Base-by-base conservation (phyloP, 768 basidiomycete genomes). In the Infundibulicybe gibba region DNA sequence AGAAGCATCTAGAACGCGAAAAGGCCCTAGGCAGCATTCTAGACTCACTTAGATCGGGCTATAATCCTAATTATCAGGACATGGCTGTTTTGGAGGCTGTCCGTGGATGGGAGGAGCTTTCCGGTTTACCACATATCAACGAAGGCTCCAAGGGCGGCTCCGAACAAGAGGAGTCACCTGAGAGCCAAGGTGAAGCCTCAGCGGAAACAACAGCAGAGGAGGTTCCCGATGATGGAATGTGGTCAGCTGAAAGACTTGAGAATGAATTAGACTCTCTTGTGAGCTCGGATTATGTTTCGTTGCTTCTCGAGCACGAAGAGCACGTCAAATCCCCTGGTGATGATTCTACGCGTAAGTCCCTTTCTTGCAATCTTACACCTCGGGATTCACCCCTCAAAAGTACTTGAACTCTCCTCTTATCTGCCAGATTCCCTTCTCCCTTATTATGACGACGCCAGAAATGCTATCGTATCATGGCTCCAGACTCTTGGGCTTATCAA, bases 61-160 rank as follows among this genome's bases (percentile, higher is more conserved):
- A 97, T 69, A 99, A 99, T 63, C 95, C 95, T 13, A 99, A 99
- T 64, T 97, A 97, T 66, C 94, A 97, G 62, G 95, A 99, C 61
- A 98, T 99, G 95, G 94, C 93, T 2, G 95, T 98, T 41, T 79
- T 97, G 21, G 94, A 95, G 55, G 94, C 95, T 14, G 94, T 97
- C 13, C 83, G 93, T 40, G 94, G 94, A 12, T 98, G 90, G 85
- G 90, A 93, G 61, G 83, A 76, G 37, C 73, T 83, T 6, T 82
- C 85, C 11, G 77, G 77, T 1, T 65, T 88, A 15, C 83, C 83
- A 2, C 86, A 86, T 47, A 84, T 87, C 59, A 83, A 84, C 51
- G 84, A 88, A 41, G 75, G 78, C 6, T 76, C 71, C 20, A 81
- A 55, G 9, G 65, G 57, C 8, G 65, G 53, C 16, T 66, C 68